These are phyloP conservation scores for Barnettozyma californica DNA, from an alignment of 805 yeast genomes.

Conservation along the genomic window DNA sequence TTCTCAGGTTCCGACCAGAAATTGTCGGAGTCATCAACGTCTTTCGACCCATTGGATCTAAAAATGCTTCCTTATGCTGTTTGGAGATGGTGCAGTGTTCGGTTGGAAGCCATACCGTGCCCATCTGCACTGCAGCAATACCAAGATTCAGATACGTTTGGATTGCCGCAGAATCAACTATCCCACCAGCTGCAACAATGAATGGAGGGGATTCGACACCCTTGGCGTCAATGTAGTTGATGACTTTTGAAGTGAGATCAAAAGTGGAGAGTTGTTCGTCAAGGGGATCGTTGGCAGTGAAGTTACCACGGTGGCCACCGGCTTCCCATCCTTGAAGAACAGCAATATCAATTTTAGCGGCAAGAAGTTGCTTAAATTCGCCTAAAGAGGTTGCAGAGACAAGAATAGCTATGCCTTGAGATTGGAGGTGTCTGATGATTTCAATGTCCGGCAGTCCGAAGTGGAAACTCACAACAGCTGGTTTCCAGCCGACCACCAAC, in stretches of 20 bases:
- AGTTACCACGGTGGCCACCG: conserved; percentile 60
- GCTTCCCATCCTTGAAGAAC: conserved; percentile 58
- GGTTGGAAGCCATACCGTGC: conserved; percentile 41
- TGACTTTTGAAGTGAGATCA: conserved; percentile 21
- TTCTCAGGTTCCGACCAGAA: conserved; percentile 24
- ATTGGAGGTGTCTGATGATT: conserved; percentile 31
- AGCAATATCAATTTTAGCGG: conserved; percentile 40
- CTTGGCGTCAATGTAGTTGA: conserved; percentile 15
- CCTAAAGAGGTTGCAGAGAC: conserved; percentile 41
- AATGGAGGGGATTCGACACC: conserved; percentile 14
- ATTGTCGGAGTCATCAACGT: conserved; percentile 25
- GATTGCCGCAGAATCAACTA: conserved; percentile 31
- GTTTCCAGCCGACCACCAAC: conserved; percentile 25
- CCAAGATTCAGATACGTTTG: conserved; percentile 33
- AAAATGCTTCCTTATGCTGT: conserved; percentile 10
- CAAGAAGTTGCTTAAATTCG: conserved; percentile 34
- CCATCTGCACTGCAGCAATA: conserved; percentile 51
- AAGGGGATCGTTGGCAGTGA: conserved; percentile 28
- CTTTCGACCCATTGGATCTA: conserved; percentile 17
- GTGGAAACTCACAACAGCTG: conserved; percentile 46
- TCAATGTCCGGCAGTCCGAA: conserved; percentile 40
- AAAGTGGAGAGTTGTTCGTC: conserved; percentile 32
- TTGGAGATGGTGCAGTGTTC: conserved; percentile 15
- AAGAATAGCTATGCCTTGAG: conserved; percentile 36
- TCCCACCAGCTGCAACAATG: conserved; percentile 52